Base-by-base conservation (phyloP, 345 rosid genomes). In the Litchi chinensis region DNA sequence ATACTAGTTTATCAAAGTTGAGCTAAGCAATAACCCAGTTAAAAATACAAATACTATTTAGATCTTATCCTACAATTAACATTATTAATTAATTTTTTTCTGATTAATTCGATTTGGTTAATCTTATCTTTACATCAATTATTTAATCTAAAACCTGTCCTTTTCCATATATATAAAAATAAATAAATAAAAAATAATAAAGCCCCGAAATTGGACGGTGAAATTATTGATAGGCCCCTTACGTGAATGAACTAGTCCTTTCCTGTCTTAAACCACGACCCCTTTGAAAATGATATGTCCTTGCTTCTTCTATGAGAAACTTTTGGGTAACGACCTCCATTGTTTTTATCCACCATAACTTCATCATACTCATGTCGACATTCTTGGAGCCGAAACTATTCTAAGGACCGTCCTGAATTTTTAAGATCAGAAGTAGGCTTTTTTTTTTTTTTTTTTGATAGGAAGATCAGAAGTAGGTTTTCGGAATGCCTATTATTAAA, bases 171-270 rank as follows among this genome's bases (percentile, higher is more conserved):
- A 11, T 46, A 7, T 0, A 46, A 46, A 46, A 46, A 46, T 46
- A 3, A 32, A n/a, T n/a, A 32, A 32, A 32, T 32, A 32, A 32
- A 11, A 76, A 26, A 24, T 3, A 48, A 6, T 6, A 0, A 16
- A 22, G 18, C 12, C 59, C 54, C 56, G 56, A 26, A 43, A 70
- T 54, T 37, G 50, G 26, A 48, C 19, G 70, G 44, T 59, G 60
- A 77, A 43, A 79, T 74, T 43, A 75, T 67, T 76, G 81, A 66
- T 16, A 65, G 83, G 82, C 16, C 66, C 71, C 24, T 19, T 63
- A 32, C 68, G 70, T 70, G 81, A 74, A 63, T 37, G 50, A 54
- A 60, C 32, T 67, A 16, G 52, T 68, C 71, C 40, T 69, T 65
- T 64, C 10, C 3, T 28, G 22, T 16, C 43, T 26, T 3, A 10